Base-by-base conservation (phyloP, 768 basidiomycete species). In the Lyophyllum shimeji region DNA sequence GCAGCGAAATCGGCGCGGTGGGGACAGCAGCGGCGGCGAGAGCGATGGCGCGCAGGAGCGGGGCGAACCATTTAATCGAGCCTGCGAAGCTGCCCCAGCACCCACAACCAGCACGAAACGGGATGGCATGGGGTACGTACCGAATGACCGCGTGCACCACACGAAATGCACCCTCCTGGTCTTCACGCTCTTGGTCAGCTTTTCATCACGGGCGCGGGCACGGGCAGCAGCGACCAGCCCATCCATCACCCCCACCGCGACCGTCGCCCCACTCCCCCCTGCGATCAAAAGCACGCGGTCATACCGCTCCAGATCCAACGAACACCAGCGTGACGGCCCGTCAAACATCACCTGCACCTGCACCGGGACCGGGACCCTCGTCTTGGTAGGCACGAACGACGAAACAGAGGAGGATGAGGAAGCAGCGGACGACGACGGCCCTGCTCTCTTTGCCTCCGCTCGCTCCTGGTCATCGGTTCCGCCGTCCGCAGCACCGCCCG, bases 321-420 rank as follows among this genome's bases (percentile, higher is more conserved):
- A 79, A 18, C 84, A 85, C 0, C 93, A 91, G 2, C 92, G 93
- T 64, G 95, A 95, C 0, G 94, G 93, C 1, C 93, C 94, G 55
- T 94, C 93, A 46, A 95, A 64, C 79, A 93, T 84, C n/a, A n/a
- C n/a, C n/a, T n/a, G n/a, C 33, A 93, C 87, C 21, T 85, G 85
- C 1, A 89, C 79, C 0, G 73, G 76, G 4, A 73, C 67, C 5
- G 54, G 51, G 9, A 44, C 51, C 4, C n/a, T n/a, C n/a, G n/a
- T n/a, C n/a, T n/a, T n/a, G n/a, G n/a, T n/a, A n/a, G n/a, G n/a
- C n/a, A n/a, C 6, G n/a, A n/a, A 20, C 24, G 20, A 15, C 4
- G 51, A n/a, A n/a, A n/a, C 33, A 21, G 50, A 7, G 7, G 44
- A n/a, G 13, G 57, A 39, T 7, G 46, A n/a, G n/a, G n/a, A n/a